Base-by-base conservation (phyloP, 148 eudicot species). In the Chenopodium formosanum region DNA sequence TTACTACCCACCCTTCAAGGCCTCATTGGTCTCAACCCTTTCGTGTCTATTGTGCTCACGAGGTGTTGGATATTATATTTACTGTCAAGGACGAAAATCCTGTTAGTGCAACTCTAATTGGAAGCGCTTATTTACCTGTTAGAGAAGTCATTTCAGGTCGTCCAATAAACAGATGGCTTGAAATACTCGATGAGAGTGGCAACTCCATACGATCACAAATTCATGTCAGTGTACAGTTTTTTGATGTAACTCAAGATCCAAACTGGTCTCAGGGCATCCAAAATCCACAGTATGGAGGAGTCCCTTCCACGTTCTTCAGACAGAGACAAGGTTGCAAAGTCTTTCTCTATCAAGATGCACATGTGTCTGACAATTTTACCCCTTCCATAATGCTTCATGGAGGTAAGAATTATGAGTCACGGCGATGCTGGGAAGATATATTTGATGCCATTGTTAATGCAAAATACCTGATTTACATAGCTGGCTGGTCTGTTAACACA, bases 401-500 rank as follows among this genome's bases (percentile, higher is more conserved):
- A 4, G 89, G 89, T 25, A 66, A 63, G 50, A 70, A 20, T 58
- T 91, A 90, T 64, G 83, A 84, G 76, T 86, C 93, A 58, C 78
- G 82, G 2, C 78, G 91, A 72, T 94, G 98, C 22, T 94, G 94
- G 94, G 91, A 90, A 78, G 93, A 94, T 32, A 74, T 92, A 11
- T 91, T 88, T 62, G 91, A 92, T 67, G 97, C 94, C 12, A 91
- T 94, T 44, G 86, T 46, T 37, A 81, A 85, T 37, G 97, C 98
- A 16, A 85, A 85, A 37, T 84, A 88, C 83, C 85, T 92, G 68
- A 88, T 94, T 60, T 94, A 92, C 86, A 89, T 94, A 25, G 88
- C 97, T 0, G 98, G 98, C 9, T 94, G 98, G 98, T 92, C 97
- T 0, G 86, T 94, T 20, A 80, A 90, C 82, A 87, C 94, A 19